Conservation (phyloP, 805 yeast species). For the Ogataea kodamae region DNA sequence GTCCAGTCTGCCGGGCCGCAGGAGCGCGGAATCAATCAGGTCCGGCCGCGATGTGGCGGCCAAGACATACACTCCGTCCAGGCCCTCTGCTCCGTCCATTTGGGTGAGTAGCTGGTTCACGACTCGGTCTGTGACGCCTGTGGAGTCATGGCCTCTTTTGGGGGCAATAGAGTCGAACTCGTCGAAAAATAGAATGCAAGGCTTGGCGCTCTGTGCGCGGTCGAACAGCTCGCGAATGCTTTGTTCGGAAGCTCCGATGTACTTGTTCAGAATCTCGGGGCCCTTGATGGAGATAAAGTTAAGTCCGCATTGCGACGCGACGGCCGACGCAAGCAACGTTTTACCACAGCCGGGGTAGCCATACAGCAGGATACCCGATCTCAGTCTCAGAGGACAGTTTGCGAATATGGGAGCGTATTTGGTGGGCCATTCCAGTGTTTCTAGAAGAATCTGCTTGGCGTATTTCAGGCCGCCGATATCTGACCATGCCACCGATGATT, state of each 20-base stretch:
- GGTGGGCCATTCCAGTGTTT: conserved; percentile 96
- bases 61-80: conserved; percentile 92
- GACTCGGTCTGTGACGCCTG: conserved; percentile 96
- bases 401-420: conserved; percentile 94
- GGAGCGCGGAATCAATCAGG: conserved; percentile 86
- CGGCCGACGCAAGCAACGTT: conserved; percentile 87
- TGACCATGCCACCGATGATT: conserved; percentile 70
- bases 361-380: conserved; percentile 86
- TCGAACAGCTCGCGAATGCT: conserved; percentile 90
- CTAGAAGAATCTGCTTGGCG: conserved; percentile 72
- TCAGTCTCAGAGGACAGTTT: conserved; percentile 76
- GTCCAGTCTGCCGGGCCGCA: conserved; percentile 95
- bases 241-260: conserved; percentile 96
- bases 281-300: conserved; percentile 93
- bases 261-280: conserved; percentile 91
- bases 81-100: conserved; percentile 98
- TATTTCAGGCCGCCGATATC: conserved; percentile 86
- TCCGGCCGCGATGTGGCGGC: conserved; percentile 98
- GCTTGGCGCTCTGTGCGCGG: conserved; percentile 91
- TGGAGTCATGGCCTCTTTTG: conserved; percentile 95
- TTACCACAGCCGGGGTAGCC: conserved; percentile 99
- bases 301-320: conserved; percentile 89
- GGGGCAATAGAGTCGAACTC: conserved; percentile 98
- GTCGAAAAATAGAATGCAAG: conserved; percentile 89
- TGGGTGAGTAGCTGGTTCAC: conserved; percentile 96